Base-by-base conservation (phyloP, 768 basidiomycete species). In the Inosperma sp. region DNA sequence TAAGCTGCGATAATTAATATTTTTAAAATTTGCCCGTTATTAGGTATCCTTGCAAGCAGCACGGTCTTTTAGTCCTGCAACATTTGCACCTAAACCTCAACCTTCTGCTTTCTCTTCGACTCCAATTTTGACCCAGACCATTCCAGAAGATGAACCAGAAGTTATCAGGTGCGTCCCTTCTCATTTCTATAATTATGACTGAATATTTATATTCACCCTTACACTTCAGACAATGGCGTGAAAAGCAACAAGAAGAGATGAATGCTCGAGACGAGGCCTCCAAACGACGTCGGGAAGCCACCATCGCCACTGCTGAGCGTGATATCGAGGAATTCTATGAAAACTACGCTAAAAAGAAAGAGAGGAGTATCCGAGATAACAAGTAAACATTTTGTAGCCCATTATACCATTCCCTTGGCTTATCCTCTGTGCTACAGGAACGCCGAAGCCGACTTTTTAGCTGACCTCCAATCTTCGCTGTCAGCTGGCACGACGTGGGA, bases 401-500 rank as follows among this genome's bases (percentile, higher is more conserved):
- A 22, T 31, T 30, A 48, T 34, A 19, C 16, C 10, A 46, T 26
- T 44, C 14, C n/a, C 47, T 36, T 34, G 17, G 48, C 37, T 17
- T 26, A 37, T 26, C 19, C 29, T 27, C 47, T 43, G 9, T 25
- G 53, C 41, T 16, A 34, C 35, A 98, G 95, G 75, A 87, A 96
- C 64, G 76, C 85, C 56, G 95, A 98, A 68, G 81, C 82, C 16
- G 81, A 84, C 51, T 97, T 86, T 72, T 62, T 94, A 33, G 75
- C 81, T 13, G 69, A 72, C n/a, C 73, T 93, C 48, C 81, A 81
- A 17, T 84, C 84, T 41, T 80, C 83, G 8, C 81, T 98, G 44
- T 85, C 91, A 0, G 76, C 79, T 48, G 96, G 95, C 21, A 96
- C 95, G 17, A 95, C 93, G 7, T 99, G 95, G 95, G 83, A 93